Percentiles rank a stretch among this genome's conserved stretches.
phyloP scores from a whole-genome alignment of 116 monocot species.

The Papilionanthe hybrid region DNA sequence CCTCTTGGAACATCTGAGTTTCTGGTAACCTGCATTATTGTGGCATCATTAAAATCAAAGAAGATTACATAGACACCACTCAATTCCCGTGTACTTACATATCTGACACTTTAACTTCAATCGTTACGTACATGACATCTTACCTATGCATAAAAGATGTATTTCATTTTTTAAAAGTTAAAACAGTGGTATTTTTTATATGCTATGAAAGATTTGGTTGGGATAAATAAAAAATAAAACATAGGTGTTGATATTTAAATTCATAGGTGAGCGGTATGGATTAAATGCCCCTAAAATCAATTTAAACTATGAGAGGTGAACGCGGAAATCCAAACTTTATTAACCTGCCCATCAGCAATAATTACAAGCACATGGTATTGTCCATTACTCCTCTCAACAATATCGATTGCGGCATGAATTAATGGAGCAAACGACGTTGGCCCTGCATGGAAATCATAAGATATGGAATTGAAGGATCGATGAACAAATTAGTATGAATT shows the following conservation, averaged over 20 bases:
- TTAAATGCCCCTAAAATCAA: no score
- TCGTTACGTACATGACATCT: no score
- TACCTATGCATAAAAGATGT: no score
- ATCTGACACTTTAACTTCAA: no score
- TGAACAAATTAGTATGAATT: not conserved
- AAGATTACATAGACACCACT: no score
- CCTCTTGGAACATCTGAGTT: constrained; percentile 42
- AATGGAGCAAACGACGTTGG: constrained; percentile 95
- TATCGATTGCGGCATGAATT: constrained; percentile 67
- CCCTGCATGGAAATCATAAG: constrained; percentile 33
- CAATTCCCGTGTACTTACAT: no score
- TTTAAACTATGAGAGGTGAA: not conserved
- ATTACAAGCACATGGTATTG: constrained; percentile 96
- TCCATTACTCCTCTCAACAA: constrained; percentile 76
- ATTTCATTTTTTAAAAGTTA: no score
- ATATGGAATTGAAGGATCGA: not conserved
- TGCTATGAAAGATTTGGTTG: no score
- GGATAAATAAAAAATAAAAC: no score
- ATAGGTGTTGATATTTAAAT: no score
- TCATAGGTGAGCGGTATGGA: no score
- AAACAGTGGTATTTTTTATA: no score
- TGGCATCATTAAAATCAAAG: not conserved
- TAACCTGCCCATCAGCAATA: constrained; percentile 95
- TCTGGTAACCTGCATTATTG: constrained; percentile 56
- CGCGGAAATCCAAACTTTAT: not conserved